Evolutionary conservation across 352 stramenopile species (phyloP), one percentile per base, ranked within the genome.

Genomic region (Halophytophthora polymorphica): DNA sequence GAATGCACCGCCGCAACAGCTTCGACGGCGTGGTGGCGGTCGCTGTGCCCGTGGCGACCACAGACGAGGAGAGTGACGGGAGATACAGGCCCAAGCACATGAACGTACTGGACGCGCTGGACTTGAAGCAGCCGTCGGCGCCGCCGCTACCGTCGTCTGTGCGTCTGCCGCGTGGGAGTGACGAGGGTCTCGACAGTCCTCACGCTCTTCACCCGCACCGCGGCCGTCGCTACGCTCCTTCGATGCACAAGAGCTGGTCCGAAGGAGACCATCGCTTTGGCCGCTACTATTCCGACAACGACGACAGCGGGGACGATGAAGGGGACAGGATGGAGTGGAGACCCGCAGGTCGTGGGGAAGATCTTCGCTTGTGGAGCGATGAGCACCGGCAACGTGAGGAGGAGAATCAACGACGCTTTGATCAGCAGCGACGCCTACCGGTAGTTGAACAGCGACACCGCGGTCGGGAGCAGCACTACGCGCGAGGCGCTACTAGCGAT

Each of bases 21-120:
- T 86, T 86, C 22, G 72, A 81, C 38, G 75, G 69, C 7, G 49
- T 75, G 2, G 64, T 64, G n/a, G 48, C 50, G 41, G 53, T 65
- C 6, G 45, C 51, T 10, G 53, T 71, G 6, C 62, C 62, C 43
- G 47, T 66, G 36, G 53, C 55, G 47, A 37, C 47, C 7, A 52
- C 41, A 25, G 50, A 60, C 35, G 47, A 55, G 21, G 57, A 69
- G 25, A 42, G 51, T 1, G 37, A 71, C 53, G 40, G 66, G 28
- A 75, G 74, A 22, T 58, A 71, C 17, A 52, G 61, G 10, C 66
- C 62, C 8, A 8, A 31, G 7, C 74, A 85, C 47, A 75, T 63
- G 44, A 66, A 52, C 12, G 66, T 83, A 40, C 79, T 67, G 51
- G 71, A 77, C 43, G 69, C 66, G 33, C 46, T 78, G 4, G 69